Base-by-base conservation (phyloP, 169 alveolate genomes). In the Cyclospora cayetanensis region DNA sequence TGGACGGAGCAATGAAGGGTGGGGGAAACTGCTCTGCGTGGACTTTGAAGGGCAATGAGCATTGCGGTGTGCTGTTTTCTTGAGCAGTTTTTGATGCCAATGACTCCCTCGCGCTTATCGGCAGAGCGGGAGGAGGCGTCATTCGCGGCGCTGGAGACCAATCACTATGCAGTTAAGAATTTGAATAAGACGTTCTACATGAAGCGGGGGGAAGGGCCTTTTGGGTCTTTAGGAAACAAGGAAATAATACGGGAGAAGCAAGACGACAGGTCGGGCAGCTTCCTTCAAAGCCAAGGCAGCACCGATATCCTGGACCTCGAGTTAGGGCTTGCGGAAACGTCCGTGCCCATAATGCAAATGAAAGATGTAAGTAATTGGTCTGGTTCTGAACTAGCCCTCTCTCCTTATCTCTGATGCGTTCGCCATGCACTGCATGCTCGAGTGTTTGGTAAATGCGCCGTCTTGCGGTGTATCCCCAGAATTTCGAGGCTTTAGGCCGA, bases 321-420 rank as follows among this genome's bases (percentile, higher is more conserved):
- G 9, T 31, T 85, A 41, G 65, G 60, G 7, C 83, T 85, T 1
- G 92, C 92, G 22, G 80, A 60, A 37, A 50, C 90, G n/a, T 89
- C 93, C 41, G 93, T 89, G 41, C 93, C 93, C 34, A 89, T 89
- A 43, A 3, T 89, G 65, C 93, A 89, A 22, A 35, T 89, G 83
- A 89, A 89, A 74, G 93, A 89, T 25, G 93, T 89, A 46, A 27
- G 93, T 39, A 39, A n/a, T n/a, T n/a, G n/a, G n/a, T n/a, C n/a
- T n/a, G n/a, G n/a, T n/a, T n/a, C n/a, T n/a, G n/a, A n/a, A n/a
- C n/a, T n/a, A n/a, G n/a, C n/a, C n/a, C n/a, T n/a, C n/a, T n/a
- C n/a, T n/a, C n/a, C n/a, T n/a, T n/a, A n/a, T n/a, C n/a, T n/a
- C n/a, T n/a, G n/a, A n/a, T n/a, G n/a, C n/a, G n/a, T n/a, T n/a